phyloP scores from a whole-genome alignment of 179 eudicot genomes.

The Beta lomatogona region DNA sequence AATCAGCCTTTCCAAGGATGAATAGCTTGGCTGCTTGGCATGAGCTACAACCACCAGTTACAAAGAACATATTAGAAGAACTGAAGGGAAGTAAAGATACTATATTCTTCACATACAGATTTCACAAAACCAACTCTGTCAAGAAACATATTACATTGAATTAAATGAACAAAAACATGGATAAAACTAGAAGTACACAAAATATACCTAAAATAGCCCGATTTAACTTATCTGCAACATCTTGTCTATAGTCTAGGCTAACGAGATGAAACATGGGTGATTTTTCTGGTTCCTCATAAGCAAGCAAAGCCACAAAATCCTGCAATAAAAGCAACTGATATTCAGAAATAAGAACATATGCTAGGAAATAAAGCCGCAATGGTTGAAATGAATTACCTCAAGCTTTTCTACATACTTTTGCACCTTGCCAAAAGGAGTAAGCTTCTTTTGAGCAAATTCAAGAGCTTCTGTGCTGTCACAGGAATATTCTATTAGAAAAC shows the following conservation, averaged over 20 bases:
- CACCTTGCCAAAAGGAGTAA: constrained; percentile 68
- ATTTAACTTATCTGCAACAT: constrained; percentile 73
- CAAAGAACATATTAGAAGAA: constrained; percentile 11
- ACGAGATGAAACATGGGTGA: constrained; percentile 88
- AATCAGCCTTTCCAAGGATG: constrained; percentile 77
- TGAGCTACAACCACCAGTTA: constrained; percentile 44
- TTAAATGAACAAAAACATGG: not conserved
- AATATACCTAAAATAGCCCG: constrained; percentile 76
- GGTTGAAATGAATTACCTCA: constrained; percentile 50
- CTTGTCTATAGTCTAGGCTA: constrained; percentile 64
- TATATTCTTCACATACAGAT: not conserved
- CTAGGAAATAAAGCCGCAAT: not conserved
- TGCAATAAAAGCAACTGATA: constrained; percentile 32
- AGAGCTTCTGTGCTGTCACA: constrained; percentile 82
- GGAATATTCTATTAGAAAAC: constrained; percentile 18
- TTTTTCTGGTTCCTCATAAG: constrained; percentile 90
- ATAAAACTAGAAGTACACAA: constrained; percentile 1
- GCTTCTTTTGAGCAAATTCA: constrained; percentile 72
- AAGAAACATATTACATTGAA: not conserved
- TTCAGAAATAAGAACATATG: not conserved
- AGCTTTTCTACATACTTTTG: constrained; percentile 67
- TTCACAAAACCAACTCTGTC: not conserved
- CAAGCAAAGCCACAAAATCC: constrained; percentile 87
- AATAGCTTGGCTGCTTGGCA: constrained; percentile 61
- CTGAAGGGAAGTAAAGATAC: not conserved